Conservation (phyloP, 73 alveolate species). For the Blepharisma japonicum region DNA sequence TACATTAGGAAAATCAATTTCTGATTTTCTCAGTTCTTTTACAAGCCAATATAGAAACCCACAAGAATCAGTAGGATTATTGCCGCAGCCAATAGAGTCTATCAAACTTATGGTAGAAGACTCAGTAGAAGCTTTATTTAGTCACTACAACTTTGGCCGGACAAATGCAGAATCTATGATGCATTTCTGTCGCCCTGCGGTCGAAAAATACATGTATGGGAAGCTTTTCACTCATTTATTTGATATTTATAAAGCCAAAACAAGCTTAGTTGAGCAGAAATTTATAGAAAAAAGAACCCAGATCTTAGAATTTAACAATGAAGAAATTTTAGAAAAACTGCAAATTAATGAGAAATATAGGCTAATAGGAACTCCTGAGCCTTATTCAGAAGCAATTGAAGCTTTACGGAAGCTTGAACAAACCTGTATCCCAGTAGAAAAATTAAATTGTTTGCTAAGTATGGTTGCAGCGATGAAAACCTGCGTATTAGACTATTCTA, state of each 20-base stretch:
- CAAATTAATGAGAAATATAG: background rate
- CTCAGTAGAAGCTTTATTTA: slow-evolving; percentile 25
- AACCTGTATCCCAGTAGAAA: slow-evolving; percentile 11
- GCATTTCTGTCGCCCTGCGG: slow-evolving; percentile 31
- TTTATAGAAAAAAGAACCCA: background rate
- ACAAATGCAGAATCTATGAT: slow-evolving; percentile 25
- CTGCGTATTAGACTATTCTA: background rate
- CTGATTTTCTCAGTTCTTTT: background rate
- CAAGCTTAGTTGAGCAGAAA: background rate
- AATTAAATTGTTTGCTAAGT: slow-evolving; percentile 19
- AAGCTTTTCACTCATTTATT: background rate
- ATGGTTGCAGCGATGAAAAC: slow-evolving; percentile 10
- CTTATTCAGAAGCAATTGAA: slow-evolving; percentile 24
- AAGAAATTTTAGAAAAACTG: background rate
- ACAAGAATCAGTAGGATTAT: slow-evolving; percentile 22
- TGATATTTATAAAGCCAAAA: slow-evolving; percentile 12
- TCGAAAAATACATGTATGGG: slow-evolving; percentile 30
- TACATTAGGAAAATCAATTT: slow-evolving; percentile 29
- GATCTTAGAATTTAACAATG: background rate
- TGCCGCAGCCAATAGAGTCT: slow-evolving; percentile 25
- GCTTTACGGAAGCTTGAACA: slow-evolving; percentile 1
- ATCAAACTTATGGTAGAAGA: slow-evolving; percentile 20
- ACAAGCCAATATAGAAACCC: slow-evolving; percentile 1
- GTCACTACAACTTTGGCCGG: slow-evolving; percentile 25
- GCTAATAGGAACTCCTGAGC: background rate